Base-by-base conservation (phyloP, 2,329 filamentous ascomycete species). In the Rachicladosporium sp. region DNA sequence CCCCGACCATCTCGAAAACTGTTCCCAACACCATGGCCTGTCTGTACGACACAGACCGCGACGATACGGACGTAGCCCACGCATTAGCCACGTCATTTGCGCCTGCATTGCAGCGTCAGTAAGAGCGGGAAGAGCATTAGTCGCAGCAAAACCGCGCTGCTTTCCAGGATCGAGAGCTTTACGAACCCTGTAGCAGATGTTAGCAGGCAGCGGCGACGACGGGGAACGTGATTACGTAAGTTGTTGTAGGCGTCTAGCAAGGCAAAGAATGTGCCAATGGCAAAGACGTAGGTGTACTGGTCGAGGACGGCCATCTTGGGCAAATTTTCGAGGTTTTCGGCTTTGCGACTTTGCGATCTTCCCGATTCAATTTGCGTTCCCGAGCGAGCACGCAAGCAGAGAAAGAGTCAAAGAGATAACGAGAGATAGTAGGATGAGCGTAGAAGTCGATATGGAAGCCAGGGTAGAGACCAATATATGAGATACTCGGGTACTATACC, bases 241-340 rank as follows among this genome's bases (percentile, higher is more conserved):
- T 77, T 78, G 53, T 78, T 80, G 71, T 73, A 80, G 38, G 75
- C 75, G 55, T 80, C 76, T 31, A 80, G 70, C 53, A 76, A 73
- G 43, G 76, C 74, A 57, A 80, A 80, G 43, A 80, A 68, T 39
- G 72, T 74, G 59, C 72, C 75, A 39, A 80, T 69, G 50, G 73
- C 76, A 47, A 80, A 74, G 45, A 80, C 64, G 54, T 78, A 80
- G 58, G 76, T 69, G 46, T 70, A 79, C 50, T 80, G 67, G 42
- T 65, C 61, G 38, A 74, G 54, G 30, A 57, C 23, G 34, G 35
- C 53, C 47, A 50, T 54, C 50, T 58, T 62, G 41, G 23, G n/a
- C n/a, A n/a, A n/a, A n/a, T n/a, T n/a, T n/a, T n/a, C n/a, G n/a
- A n/a, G n/a, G n/a, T n/a, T n/a, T n/a, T n/a, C n/a, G n/a, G n/a